Base-by-base conservation (phyloP, 1,284 basidiomycete genomes). In the Leucoagaricus sp. region DNA sequence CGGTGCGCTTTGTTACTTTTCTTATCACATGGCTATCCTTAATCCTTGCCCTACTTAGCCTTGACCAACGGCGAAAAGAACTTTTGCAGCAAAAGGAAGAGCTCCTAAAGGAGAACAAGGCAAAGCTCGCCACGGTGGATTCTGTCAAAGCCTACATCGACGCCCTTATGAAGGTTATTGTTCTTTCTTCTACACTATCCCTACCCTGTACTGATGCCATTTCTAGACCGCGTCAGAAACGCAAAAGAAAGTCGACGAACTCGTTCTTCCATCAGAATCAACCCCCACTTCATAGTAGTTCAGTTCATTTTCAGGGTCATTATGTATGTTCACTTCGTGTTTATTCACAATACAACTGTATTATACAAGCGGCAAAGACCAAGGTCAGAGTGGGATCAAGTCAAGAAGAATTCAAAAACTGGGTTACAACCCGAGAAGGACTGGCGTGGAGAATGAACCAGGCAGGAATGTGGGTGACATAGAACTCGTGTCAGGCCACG, bases 81-180 rank as follows among this genome's bases (percentile, higher is more conserved):
- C 80, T 91, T 40, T 58, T 76, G 21, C 73, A 78, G 46, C 76
- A 84, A 62, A 90, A 89, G 66, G 90, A 92, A 59, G 86, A 88
- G 12, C 76, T 91, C 46, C 75, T 90, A 52, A 89, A 86, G 64
- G 79, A 88, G 65, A 86, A 86, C 75, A 89, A 85, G 69, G 66
- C 75, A 4, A 87, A 89, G 64, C 69, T 77, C 19, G 69, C 78
- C 42, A 87, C 82, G n/a, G 78, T 88, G 75, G 89, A 92, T 64
- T 85, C 69, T 62, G 84, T 92, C 62, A 90, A 89, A 67, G 63
- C 74, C 2, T 87, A 90, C 60, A 85, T 92, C 55, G 89, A 92
- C 65, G 69, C 75, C 3, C 77, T 91, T 40, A 80, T 87, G 69
- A 92, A 90, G 83, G 89, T 86, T 54, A 28, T 42, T 23, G 4